phyloP scores from a whole-genome alignment of 2,329 filamentous ascomycete species.

The Sclerotinia borealis region DNA sequence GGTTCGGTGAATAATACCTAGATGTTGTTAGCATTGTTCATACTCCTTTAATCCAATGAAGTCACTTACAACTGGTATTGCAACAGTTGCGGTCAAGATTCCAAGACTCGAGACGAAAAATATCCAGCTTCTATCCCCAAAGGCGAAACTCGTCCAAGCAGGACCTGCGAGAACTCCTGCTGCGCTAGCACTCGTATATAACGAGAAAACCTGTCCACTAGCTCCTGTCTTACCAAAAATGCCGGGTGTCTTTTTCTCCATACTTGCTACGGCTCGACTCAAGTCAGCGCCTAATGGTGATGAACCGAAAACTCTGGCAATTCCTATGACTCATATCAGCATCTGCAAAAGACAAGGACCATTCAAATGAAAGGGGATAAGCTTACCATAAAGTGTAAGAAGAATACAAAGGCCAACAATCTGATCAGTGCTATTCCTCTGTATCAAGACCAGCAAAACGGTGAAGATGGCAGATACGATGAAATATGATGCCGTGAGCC shows the following conservation, averaged over 20 bases:
- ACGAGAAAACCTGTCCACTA: constrained; percentile 16
- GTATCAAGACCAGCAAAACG: constrained; percentile 58
- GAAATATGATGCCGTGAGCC: constrained; percentile 54
- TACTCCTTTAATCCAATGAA: neutral
- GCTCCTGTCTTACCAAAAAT: constrained; percentile 14
- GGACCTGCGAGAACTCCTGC: constrained; percentile 16
- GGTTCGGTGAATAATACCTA: constrained; percentile 1
- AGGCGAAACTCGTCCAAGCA: constrained; percentile 12
- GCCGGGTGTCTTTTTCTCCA: constrained; percentile 11
- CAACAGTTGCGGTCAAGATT: constrained; percentile 12
- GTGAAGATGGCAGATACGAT: constrained; percentile 49
- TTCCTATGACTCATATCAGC: constrained; percentile 3
- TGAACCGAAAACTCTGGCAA: constrained; percentile 12
- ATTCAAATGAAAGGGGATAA: neutral
- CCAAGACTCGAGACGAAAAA: constrained; percentile 14
- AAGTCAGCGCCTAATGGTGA: constrained; percentile 15
- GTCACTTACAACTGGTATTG: constrained; percentile 6
- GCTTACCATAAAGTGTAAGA: constrained; percentile 49
- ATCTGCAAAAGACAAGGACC: neutral
- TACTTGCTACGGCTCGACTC: constrained; percentile 11
- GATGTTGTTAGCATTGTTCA: neutral
- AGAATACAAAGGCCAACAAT: constrained; percentile 61
- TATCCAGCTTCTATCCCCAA: constrained; percentile 12
- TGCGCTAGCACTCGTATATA: constrained; percentile 14
- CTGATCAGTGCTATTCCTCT: constrained; percentile 47